These are phyloP conservation scores for Brasilioporus rufonigricans DNA, from an alignment of 768 basidiomycete genomes.

Conservation along the genomic window DNA sequence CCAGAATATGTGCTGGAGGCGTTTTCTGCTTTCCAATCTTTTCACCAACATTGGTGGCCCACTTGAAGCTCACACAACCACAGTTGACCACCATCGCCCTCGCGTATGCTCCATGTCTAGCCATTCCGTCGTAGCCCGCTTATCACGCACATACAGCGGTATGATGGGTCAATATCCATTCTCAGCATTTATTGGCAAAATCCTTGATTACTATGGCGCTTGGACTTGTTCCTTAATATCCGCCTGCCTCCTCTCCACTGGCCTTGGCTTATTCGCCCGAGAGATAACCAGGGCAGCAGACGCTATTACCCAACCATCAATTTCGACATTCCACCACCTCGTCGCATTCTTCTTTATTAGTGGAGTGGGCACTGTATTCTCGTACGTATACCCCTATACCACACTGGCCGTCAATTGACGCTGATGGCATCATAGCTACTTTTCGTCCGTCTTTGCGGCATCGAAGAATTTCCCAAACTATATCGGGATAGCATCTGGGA, in stretches of 20 bases:
- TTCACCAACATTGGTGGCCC: constrained; percentile 57
- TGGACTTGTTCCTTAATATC: constrained; percentile 64
- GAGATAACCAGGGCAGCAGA: constrained; percentile 51
- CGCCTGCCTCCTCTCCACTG: constrained; percentile 53
- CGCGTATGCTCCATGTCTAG: constrained; percentile 55
- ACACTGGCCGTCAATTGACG: constrained; percentile 1
- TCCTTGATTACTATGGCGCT: constrained; percentile 67
- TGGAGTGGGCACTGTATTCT: constrained; percentile 69
- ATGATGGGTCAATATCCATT: constrained; percentile 82
- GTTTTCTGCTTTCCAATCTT: constrained; percentile 79
- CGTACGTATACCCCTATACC: constrained; percentile 46
- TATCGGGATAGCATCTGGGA: constrained; percentile 63
- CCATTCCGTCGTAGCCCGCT: neutral
- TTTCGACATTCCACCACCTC: constrained; percentile 49
- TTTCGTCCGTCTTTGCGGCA: constrained; percentile 73
- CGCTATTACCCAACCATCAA: constrained; percentile 35
- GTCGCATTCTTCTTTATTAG: constrained; percentile 58
- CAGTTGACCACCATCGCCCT: constrained; percentile 77
- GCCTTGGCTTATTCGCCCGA: constrained; percentile 62
- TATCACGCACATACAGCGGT: constrained; percentile 45
- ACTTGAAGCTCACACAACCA: constrained; percentile 66
- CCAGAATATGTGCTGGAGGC: constrained; percentile 73
- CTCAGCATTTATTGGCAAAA: constrained; percentile 64
- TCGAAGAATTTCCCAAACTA: constrained; percentile 66
- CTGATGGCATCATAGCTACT: constrained; percentile 42